Percentiles rank a stretch among this genome's conserved stretches.
Conservation (phyloP, 306 rosid genomes). For the Senna siamea region DNA sequence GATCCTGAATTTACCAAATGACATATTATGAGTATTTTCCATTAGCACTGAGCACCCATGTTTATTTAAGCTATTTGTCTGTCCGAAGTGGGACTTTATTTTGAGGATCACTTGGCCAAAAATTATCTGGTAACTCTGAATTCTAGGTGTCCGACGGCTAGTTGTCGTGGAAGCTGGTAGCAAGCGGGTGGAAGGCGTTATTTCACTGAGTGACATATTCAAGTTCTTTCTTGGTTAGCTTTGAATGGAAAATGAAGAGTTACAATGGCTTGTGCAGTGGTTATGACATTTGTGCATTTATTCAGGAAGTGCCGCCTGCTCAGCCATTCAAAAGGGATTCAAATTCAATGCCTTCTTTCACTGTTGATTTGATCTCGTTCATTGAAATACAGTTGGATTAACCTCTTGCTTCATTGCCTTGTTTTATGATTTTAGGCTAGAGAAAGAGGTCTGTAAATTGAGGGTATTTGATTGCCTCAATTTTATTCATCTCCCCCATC, state of each 20-base stretch:
- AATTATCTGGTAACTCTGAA: slow-evolving; percentile 23
- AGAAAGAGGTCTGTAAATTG: slow-evolving; percentile 79
- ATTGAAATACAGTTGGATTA: slow-evolving; percentile 62
- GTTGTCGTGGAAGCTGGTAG: slow-evolving; percentile 98
- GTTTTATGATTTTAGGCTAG: slow-evolving; percentile 80
- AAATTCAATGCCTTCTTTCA: slow-evolving; percentile 28
- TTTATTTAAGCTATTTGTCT: background rate
- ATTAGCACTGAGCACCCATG: background rate
- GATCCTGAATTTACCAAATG: background rate
- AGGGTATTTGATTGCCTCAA: slow-evolving; percentile 50
- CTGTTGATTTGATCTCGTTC: slow-evolving; percentile 52
- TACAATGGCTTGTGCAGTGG: slow-evolving; percentile 42
- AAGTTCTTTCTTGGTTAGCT: slow-evolving; percentile 81
- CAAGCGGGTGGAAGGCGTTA: slow-evolving; percentile 91
- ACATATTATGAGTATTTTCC: background rate
- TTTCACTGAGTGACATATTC: slow-evolving; percentile 84
- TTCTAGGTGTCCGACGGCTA: slow-evolving; percentile 85
- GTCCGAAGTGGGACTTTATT: slow-evolving; percentile 4
- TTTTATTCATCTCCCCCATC: slow-evolving; percentile 56
- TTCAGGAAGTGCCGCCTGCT: slow-evolving; percentile 37
- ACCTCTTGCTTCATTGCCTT: slow-evolving; percentile 72
- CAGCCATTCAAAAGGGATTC: slow-evolving; percentile 43
- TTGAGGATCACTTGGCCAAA: slow-evolving; percentile 4
- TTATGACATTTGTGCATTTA: slow-evolving; percentile 37
- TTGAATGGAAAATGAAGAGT: slow-evolving; percentile 37